These are phyloP conservation scores for Wallacemonas collosoma DNA, from an alignment of 208 protist genomes.

Conservation along the genomic window DNA sequence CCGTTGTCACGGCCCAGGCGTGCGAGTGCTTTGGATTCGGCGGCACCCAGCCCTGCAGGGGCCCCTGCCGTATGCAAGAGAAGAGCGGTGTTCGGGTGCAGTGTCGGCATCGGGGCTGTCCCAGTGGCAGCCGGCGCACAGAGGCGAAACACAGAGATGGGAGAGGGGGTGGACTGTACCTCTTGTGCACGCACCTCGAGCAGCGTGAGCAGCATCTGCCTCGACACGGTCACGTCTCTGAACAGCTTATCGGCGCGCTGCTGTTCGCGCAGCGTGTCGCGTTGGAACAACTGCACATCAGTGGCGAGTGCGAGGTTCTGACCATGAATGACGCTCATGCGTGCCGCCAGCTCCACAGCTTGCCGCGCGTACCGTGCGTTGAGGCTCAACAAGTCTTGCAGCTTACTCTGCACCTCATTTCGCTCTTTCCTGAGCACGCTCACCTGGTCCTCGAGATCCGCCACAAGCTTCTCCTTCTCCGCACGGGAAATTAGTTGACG, in stretches of 20 bases:
- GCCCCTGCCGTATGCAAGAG: constrained; percentile 6
- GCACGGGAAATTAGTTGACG: constrained; percentile 65
- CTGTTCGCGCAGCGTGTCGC: constrained; percentile 44
- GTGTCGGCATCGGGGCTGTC: not conserved
- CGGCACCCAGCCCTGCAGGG: not conserved
- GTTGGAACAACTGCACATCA: constrained; percentile 57
- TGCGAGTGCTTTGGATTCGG: not conserved
- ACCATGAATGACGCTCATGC: constrained; percentile 66
- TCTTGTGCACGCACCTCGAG: constrained; percentile 38
- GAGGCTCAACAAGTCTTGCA: constrained; percentile 49
- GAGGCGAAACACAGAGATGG: too few relatives aligned
- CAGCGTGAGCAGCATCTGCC: constrained; percentile 54
- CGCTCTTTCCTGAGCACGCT: constrained; percentile 30
- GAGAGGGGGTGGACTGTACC: not conserved
- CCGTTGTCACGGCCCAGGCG: not conserved
- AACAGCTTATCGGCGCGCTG: constrained; percentile 40
- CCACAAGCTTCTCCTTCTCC: constrained; percentile 55
- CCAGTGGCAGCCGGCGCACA: not conserved
- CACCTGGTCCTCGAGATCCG: constrained; percentile 60
- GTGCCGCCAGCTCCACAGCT: constrained; percentile 67
- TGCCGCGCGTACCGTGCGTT: constrained; percentile 78
- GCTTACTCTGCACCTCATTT: constrained; percentile 32
- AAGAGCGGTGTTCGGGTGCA: constrained; percentile 4
- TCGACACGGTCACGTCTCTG: constrained; percentile 44
- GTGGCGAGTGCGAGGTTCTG: constrained; percentile 72